Evolutionary conservation across 345 rosid species (phyloP), one percentile per base, ranked within the genome.

Genomic region (Salix dunnii): DNA sequence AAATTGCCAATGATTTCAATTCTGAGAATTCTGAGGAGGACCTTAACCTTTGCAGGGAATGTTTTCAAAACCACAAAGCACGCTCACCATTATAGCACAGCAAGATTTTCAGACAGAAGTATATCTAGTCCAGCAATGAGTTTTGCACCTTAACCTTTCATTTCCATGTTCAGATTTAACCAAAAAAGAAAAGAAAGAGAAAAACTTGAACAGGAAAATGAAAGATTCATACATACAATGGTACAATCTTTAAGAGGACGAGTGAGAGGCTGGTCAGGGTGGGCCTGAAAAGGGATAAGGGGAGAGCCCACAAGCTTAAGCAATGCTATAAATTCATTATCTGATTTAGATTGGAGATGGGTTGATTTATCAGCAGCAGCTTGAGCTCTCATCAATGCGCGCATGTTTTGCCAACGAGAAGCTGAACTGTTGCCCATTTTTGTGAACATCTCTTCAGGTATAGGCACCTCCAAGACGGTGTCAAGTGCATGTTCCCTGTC

Each of bases 261-360:
- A 63, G 84, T 82, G 70, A 90, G 85, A 31, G 82, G 84, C 21
- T 69, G 83, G 62, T 83, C 87, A 8, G 89, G 82, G 31, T 85
- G 89, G 51, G 89, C 86, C 72, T 89, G 96, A 36, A 91, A 92
- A 35, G 99, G 97, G 72, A 93, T 83, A 35, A 93, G 93, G 81
- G 99, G 97, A 68, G 94, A 85, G 11, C 99, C 97, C 30, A 96
- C 97, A 25, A 92, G 91, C 87, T 96, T 96, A 62, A 96, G 90
- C 92, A 96, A 87, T 4, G 99, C 93, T 78, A 91, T 80, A 76
- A 96, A 93, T 87, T 96, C 99, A 10, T 70, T 88, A 67, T 86
- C 86, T 3, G 97, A 92, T 76, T 87, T 91, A 17, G 98, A 85
- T 18, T 86, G 97, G 72, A 93, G 91, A 83, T 79, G 92, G 1